Base-by-base conservation (phyloP, 2,329 filamentous ascomycete species). In the Penicillium sp. region DNA sequence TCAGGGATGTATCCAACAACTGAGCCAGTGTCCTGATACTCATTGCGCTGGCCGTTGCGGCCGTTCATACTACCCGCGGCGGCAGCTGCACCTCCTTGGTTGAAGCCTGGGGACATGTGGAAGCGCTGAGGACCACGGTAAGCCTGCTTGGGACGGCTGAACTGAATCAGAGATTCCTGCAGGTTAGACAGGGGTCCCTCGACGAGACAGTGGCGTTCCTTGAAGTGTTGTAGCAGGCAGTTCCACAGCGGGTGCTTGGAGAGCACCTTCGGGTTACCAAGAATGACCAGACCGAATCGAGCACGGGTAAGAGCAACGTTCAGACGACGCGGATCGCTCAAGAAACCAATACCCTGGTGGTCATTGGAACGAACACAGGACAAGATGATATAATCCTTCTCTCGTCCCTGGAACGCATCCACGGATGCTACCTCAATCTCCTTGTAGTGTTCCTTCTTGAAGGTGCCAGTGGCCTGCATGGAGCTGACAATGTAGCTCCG, bases 161-260 rank as follows among this genome's bases (percentile, higher is more conserved):
- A 99, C 72, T 99, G 95, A 64, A 98, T 85, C 50, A 99, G 84
- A 13, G 93, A 97, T 27, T 92, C 90, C 76, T 98, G 95, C n/a
- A 99, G 83, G 73, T 99, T 99, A 62, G 90, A 95, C 64, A 99
- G 82, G 19, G 95, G 94, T 0, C 95, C 95, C 75, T 99, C 95
- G 6, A 99, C 95, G 13, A 99, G 86, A 74, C 94, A 98, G 70
- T 96, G 96, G 68, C 88, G 88, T 74, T 98, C 93, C 81, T 98
- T 98, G 84, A 97, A 99, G 76, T 99, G 95, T 40, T 94, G 84
- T 37, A 99, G 83, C 27, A 99, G 85, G 71, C 93, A 93, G 75
- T 99, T 95, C 95, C 95, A 99, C 40, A 99, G 83, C 62, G 96
- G 95, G 74, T 99, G 95, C 82, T 99, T 99, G 41, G 93, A 95